Percentiles rank a stretch among this genome's conserved stretches.
Evolutionary conservation across 2,329 filamentous ascomycete species (phyloP).

Genomic region (Botrytis medusae): DNA sequence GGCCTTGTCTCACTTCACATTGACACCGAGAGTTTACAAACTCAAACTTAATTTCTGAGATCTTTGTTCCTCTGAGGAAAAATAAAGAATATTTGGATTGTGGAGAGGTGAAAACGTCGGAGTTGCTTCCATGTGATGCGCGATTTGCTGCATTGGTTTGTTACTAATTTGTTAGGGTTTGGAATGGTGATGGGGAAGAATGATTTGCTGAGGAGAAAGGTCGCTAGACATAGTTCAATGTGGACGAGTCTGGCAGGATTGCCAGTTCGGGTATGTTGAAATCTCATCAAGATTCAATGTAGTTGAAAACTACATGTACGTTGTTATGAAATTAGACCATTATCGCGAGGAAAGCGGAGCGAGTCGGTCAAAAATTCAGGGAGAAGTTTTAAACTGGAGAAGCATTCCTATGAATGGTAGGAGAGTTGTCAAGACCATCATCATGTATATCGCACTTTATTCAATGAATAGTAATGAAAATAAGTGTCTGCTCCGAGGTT

Average conservation of each 20-base stretch:
- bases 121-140: background rate
- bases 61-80: background rate
- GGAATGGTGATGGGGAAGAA: background rate
- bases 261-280: no score
- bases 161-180: background rate
- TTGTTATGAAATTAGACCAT: background rate
- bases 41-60: background rate
- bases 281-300: background rate
- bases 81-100: background rate
- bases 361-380: fast-evolving
- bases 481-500: no score
- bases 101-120: background rate
- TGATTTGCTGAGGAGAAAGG: background rate
- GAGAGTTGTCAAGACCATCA: no score
- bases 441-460: no score
- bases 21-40: background rate
- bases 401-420: background rate
- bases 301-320: fast-evolving
- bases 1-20: background rate
- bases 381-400: background rate
- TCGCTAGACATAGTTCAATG: background rate
- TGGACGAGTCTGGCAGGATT: background rate
- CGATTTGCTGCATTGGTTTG: background rate
- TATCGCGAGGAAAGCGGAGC: background rate
- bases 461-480: no score